phyloP scores from a whole-genome alignment of 257 asterid species.

The Fraxinus pennsylvanica region DNA sequence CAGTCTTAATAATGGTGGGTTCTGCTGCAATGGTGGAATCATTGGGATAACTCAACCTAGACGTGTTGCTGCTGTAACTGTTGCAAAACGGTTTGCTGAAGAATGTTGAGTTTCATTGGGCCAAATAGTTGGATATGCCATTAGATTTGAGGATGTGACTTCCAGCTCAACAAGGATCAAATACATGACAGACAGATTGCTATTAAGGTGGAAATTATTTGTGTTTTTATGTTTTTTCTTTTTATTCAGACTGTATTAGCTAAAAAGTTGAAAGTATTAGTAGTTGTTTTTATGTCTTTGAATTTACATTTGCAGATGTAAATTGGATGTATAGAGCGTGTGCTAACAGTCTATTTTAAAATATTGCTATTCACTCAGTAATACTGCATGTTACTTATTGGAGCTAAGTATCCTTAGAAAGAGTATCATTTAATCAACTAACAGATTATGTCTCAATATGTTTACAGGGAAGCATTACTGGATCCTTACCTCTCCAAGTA shows the following conservation, averaged over 20 bases:
- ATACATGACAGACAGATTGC: slow-evolving; percentile 92
- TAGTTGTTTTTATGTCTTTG: neutral
- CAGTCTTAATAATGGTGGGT: slow-evolving; percentile 79
- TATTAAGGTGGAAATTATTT: slow-evolving; percentile 59
- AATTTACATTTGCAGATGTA: neutral
- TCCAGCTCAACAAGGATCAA: slow-evolving; percentile 77
- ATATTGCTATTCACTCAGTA: neutral
- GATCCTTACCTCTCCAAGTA: slow-evolving; percentile 84
- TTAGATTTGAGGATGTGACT: slow-evolving; percentile 88
- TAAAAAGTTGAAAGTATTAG: neutral
- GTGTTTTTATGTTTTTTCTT: slow-evolving; percentile 18
- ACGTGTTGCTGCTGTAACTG: slow-evolving; percentile 95
- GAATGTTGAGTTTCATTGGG: slow-evolving; percentile 79
- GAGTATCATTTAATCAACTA: neutral
- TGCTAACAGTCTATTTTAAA: neutral
- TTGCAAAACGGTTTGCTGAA: slow-evolving; percentile 92
- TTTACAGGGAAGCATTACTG: slow-evolving; percentile 81
- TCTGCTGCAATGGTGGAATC: slow-evolving; percentile 73
- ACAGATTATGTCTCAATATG: slow-evolving; percentile 27
- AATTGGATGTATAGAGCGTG: neutral
- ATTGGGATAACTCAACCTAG: slow-evolving; percentile 95
- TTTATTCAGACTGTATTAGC: neutral
- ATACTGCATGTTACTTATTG: slow-evolving; percentile 17
- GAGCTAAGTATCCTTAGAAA: slow-evolving; percentile 14
- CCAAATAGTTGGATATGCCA: slow-evolving; percentile 85